These are phyloP conservation scores for Hypoxylon fuscum DNA, from an alignment of 495 filamentous ascomycete genomes.

Conservation along the genomic window DNA sequence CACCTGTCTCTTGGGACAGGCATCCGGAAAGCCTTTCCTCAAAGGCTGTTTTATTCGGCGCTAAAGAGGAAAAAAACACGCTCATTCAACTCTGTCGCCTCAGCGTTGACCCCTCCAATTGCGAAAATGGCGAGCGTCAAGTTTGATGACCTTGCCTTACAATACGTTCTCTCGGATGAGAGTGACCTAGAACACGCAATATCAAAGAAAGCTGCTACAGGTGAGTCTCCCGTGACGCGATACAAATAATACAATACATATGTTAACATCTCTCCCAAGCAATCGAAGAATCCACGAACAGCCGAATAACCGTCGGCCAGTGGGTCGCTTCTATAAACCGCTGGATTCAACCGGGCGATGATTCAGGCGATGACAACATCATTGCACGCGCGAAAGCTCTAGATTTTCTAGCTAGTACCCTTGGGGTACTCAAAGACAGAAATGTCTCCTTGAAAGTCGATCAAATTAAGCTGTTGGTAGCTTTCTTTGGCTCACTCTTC, in stretches of 20 bases:
- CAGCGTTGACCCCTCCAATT: conserved; percentile 4
- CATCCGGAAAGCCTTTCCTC: background rate
- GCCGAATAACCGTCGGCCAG: conserved; percentile 52
- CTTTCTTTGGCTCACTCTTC: conserved; percentile 61
- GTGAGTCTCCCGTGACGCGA: conserved; percentile 31
- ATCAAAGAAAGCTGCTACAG: conserved; percentile 51
- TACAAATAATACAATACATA: background rate
- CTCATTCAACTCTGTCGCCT: conserved; percentile 16
- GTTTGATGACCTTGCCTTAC: conserved; percentile 57
- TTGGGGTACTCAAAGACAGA: conserved; percentile 50
- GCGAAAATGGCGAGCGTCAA: conserved; percentile 48
- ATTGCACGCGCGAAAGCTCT: conserved; percentile 55
- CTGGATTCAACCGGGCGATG: conserved; percentile 55
- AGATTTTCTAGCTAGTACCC: conserved; percentile 56
- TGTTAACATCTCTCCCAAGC: conserved; percentile 32
- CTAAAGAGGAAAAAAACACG: background rate
- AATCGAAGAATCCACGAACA: conserved; percentile 54
- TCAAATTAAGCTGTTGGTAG: conserved; percentile 54
- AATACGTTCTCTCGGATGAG: conserved; percentile 59
- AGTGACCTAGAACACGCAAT: conserved; percentile 45
- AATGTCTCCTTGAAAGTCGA: conserved; percentile 48
- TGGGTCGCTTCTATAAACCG: conserved; percentile 59
- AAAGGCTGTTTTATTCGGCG: background rate
- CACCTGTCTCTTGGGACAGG: too few relatives aligned
- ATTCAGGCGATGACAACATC: conserved; percentile 50